These are phyloP conservation scores for Inosperma sp. DNA, from an alignment of 768 basidiomycete genomes.

Conservation along the genomic window DNA sequence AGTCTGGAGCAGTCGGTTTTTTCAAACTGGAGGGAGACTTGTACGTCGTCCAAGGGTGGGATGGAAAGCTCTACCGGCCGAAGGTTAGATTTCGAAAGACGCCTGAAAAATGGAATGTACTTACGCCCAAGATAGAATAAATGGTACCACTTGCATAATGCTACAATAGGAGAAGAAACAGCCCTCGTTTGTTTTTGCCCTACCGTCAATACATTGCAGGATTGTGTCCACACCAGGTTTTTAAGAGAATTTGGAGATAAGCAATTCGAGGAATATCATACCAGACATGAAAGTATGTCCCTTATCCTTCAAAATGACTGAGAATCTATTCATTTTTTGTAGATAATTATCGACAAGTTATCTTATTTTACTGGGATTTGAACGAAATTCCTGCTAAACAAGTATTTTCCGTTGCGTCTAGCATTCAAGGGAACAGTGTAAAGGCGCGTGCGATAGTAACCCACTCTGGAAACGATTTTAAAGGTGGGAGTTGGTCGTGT, in stretches of 20 bases:
- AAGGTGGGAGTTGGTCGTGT: conserved; percentile 14
- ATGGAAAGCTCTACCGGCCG: conserved; percentile 1
- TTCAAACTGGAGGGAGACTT: conserved; percentile 9
- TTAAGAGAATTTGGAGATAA: conserved; percentile 1
- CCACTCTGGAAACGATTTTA: conserved; percentile 9
- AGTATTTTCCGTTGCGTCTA: conserved; percentile 12
- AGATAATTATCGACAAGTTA: conserved; percentile 7
- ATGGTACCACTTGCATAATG: conserved; percentile 14
- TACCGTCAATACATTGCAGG: background rate
- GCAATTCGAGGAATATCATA: background rate
- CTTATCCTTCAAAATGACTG: background rate
- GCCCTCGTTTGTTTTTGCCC: conserved; percentile 8
- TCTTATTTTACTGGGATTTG: conserved; percentile 6
- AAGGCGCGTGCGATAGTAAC: conserved; percentile 15
- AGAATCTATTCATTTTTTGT: background rate
- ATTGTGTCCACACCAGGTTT: conserved; percentile 2
- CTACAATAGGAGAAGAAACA: background rate
- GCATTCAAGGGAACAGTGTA: conserved; percentile 2
- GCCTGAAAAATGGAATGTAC: background rate
- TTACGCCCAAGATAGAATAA: background rate
- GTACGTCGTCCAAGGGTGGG: conserved; percentile 18
- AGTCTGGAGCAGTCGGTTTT: conserved; percentile 4
- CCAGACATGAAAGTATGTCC: background rate
- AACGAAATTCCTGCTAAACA: background rate
- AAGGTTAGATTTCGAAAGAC: conserved; percentile 2